Evolutionary conservation across 1,284 basidiomycete species (phyloP), one percentile per base, ranked within the genome.

Genomic region (Leccinum subrobustum): DNA sequence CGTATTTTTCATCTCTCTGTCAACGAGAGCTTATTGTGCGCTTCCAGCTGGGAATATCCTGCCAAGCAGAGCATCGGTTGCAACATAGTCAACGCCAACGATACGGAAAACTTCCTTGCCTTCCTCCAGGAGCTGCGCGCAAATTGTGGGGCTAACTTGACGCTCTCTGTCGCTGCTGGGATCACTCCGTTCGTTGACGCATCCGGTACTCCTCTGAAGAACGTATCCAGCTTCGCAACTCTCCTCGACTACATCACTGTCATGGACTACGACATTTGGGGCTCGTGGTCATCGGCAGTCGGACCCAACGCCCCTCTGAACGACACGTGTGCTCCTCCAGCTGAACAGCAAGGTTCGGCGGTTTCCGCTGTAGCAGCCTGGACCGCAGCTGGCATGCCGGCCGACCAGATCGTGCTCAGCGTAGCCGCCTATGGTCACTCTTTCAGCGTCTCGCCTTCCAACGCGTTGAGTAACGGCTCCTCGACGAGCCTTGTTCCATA

Each of bases 251-350:
- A 83, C 76, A 80, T 92, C 65, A 73, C 84, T 58, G 76, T 91
- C 72, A 91, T 91, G 89, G 83, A 87, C 77, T 91, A 89, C 69
- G 89, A 91, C 67, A 72, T 89, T 60, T 89, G 81, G 80, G 88
- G 87, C 55, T 74, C 80, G 63, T 78, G 79, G 83, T 81, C 68
- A 1, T 5, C 65, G 4, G 23, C 62, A 23, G 76, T 79, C 5
- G 89, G 89, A 14, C 83, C 90, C n/a, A 91, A 91, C 68, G 81
- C 89, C 2, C 88, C 89, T 2, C 79, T 91, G 55, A 76, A 79
- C 31, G 81, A 91, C 70, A 79, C 79, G 4, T 91, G 89, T 69
- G 76, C 81, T 16, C 71, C 80, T 61, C 73, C 81, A 2, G 73
- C 76, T 5, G 77, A 86, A 64, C 86, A 82, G 18, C 71, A 78